Evolutionary conservation across 441 rosid species (phyloP).

Genomic region (Bruguiera hainesii): DNA sequence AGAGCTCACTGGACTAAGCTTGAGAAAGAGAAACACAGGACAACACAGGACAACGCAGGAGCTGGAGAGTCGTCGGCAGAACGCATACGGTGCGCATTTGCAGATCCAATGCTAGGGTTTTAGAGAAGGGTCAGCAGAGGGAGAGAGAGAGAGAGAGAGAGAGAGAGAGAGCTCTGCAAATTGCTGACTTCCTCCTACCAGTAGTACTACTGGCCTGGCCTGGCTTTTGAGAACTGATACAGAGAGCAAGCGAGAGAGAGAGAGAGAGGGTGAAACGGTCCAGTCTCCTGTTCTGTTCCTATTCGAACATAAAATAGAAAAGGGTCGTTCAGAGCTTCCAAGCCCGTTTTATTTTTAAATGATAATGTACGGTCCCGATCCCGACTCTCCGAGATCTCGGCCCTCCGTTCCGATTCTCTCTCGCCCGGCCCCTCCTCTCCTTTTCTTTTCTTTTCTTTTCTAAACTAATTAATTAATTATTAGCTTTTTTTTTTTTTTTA

Average conservation of each 20-base stretch:
- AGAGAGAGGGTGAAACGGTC: conserved; percentile 48
- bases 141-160: conserved; percentile 22
- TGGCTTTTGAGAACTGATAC: neutral
- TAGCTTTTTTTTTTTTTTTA: too few relatives aligned
- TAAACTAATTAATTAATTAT: too few relatives aligned
- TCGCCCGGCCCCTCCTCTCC: too few relatives aligned
- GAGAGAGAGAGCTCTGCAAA: conserved; percentile 29
- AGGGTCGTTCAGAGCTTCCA: too few relatives aligned
- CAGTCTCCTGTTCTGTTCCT: neutral
- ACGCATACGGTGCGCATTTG: conserved; percentile 35
- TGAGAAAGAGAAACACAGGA: conserved; percentile 3
- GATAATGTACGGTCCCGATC: conserved; percentile 20
- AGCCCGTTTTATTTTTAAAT: conserved; percentile 30
- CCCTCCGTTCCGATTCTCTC: conserved; percentile 35
- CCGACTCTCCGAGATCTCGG: conserved; percentile 20
- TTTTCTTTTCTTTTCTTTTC: too few relatives aligned
- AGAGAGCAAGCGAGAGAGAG: neutral
- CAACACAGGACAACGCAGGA: too few relatives aligned
- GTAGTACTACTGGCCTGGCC: conserved; percentile 3
- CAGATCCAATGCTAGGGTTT: conserved; percentile 30
- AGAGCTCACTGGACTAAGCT: conserved; percentile 41
- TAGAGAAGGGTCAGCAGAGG: too few relatives aligned
- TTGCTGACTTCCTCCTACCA: neutral
- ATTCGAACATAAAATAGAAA: too few relatives aligned
- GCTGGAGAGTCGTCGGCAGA: conserved; percentile 4